Evolutionary conservation across 768 basidiomycete genomes (phyloP), one percentile per base, ranked within the genome.

Genomic region (Termitomyces bulborhizus): DNA sequence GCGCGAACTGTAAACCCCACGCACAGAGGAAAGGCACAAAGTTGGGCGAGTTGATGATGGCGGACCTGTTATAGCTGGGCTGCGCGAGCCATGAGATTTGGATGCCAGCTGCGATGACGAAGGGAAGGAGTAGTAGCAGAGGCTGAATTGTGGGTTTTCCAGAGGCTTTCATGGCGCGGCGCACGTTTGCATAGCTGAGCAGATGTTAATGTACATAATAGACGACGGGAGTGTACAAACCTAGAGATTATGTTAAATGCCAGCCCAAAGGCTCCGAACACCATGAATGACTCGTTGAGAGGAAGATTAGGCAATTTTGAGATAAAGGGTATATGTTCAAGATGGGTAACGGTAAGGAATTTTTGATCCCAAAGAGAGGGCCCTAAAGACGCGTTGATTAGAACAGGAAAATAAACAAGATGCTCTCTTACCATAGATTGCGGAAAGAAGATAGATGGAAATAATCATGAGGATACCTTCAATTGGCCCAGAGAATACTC

Each of bases 391-490:
- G 7, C 8, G 55, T 12, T 18, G 6, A 40, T 26, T 24, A 6
- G n/a, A 36, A 11, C 49, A 5, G 31, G 6, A 9, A 34, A 27
- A 46, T 41, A 16, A 8, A 48, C 51, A 45, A 40, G 37, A 15
- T 65, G 18, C 8, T 27, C n/a, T 32, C 77, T 46, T 57, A 83
- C 91, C 91, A 62, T 77, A 85, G 50, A 89, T 68, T 0, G 93
- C 95, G 12, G 88, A 87, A 51, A 96, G 73, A 31, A 84, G 60
- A 72, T 86, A 98, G 53, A 98, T 85, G 8, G 62, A 67, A 27
- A 86, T 75, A 53, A 98, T 86, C 69, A 98, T 79, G 36, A 99
- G 73, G 60, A 98, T 96, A 6, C 97, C 97, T 69, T 98, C 97
- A 2, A 98, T 90, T 0, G 97, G 96, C 0, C 97, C 96, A 15